Evolutionary conservation across 805 yeast genomes (phyloP), one percentile per base, ranked within the genome.

Genomic region (Peterozyma toletana): DNA sequence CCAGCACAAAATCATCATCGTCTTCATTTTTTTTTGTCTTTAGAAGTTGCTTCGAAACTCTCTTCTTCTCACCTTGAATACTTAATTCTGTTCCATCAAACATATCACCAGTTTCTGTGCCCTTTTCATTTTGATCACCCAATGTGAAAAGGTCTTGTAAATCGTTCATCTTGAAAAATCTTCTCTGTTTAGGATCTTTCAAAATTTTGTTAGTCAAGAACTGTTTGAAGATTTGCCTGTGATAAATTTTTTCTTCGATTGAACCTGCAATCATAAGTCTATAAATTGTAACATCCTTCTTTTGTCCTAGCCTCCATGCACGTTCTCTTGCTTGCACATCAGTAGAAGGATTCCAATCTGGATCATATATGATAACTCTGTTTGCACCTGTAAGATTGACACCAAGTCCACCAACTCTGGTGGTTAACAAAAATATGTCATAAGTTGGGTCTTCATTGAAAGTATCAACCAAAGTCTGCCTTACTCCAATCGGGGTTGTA

Each of bases 331-430:
- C 99, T 62, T 91, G 99, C 47, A 90, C 73, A 66, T 91, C 99
- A 0, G 98, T 93, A 1, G 96, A 88, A 1, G 99, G 99, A 56
- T 91, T 91, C 99, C 99, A 91, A 62, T 93, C 98, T 0, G 99
- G 99, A 56, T 91, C 99, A 58, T 76, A 91, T 13, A 91, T 91
- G 17, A 91, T 87, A 11, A 91, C 96, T 38, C 98, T 67, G 51
- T 89, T 89, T 0, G 99, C 98, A 3, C 98, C 98, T 0, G 96
- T 91, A 38, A 91, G 61, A 59, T 91, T 91, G 1, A 91, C 86
- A 16, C 99, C 99, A 35, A 93, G 66, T 0, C 99, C 99, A 16
- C 99, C 99, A 6, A 93, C 99, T 55, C 91, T 78, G 0, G 99
- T 93, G 0, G 99, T 93, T 34, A 93, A 66, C 17, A 93, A 62